Evolutionary conservation across 2,329 filamentous ascomycete genomes (phyloP), one percentile per base, ranked within the genome.

Genomic region (Achaetomium macrosporum): DNA sequence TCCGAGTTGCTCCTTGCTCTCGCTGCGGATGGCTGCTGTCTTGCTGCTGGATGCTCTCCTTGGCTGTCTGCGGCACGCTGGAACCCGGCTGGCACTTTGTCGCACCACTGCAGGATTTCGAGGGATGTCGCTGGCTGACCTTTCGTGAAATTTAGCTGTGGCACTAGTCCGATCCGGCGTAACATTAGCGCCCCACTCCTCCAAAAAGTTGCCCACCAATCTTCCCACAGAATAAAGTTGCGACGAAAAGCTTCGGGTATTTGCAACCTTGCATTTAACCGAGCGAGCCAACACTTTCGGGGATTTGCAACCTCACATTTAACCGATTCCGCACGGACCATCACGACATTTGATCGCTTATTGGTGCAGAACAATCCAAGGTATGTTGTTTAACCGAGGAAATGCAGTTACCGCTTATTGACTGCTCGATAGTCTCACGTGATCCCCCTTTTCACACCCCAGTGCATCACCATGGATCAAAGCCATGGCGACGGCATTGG

Each of bases 391-490:
- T 44, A 48, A 20, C 35, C 40, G 29, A 15, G 19, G 45, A 19
- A 16, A 45, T 48, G 44, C 44, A 31, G 29, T 49, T 51, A 31
- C 15, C 46, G 15, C 1, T 36, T 50, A 20, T 46, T 56, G 30
- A 56, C 53, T 31, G 1, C 7, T 3, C n/a, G 43, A 37, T 30
- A 55, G 48, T 36, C 19, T 29, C 57, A 59, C 55, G 55, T 60
- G 51, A 57, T 33, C 29, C 49, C 54, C 56, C 42, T 54, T 55
- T 52, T 53, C 41, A 29, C 37, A 15, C 9, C 2, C 46, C 11
- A 15, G 47, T 39, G 31, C 29, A 20, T n/a, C 25, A 44, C 29
- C 40, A 61, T 63, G 59, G 61, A 60, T 16, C 57, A 58, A 41
- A 42, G 42, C 44, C 59, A 60, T 53, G 55, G 50, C 25, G 49